These are phyloP conservation scores for Schoenoplectus tabernaemontani DNA, from an alignment of 202 grass and related monocot genomes.

Conservation along the genomic window DNA sequence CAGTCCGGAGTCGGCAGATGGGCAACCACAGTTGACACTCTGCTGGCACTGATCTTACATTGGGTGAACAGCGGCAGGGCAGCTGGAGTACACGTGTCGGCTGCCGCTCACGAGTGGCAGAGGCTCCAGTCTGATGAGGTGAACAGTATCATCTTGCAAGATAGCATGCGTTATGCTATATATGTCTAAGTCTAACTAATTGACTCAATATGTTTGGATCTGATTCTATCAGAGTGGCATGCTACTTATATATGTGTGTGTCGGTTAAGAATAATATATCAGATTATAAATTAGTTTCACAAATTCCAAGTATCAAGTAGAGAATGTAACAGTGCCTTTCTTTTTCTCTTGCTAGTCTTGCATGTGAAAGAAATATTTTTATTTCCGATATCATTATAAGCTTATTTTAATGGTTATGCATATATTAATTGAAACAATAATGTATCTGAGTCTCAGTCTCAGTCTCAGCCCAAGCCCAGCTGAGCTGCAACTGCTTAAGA, in stretches of 20 bases:
- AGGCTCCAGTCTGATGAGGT: background rate
- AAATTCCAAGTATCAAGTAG: background rate
- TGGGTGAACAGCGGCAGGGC: background rate
- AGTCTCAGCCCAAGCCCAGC: background rate
- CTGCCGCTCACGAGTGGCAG: background rate
- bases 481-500: too few relatives aligned
- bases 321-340: background rate
- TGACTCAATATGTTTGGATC: background rate
- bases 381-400: background rate
- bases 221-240: background rate
- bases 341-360: background rate
- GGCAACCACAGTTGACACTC: background rate
- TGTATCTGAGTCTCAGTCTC: too few relatives aligned
- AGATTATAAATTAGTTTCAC: background rate
- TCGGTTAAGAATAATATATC: background rate
- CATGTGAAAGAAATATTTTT: background rate
- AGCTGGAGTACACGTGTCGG: background rate
- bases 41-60: background rate
- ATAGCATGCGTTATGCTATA: conserved; percentile 7
- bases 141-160: background rate
- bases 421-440: background rate
- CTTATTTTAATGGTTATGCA: background rate
- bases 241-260: background rate
- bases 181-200: background rate
- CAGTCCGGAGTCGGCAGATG: background rate